Evolutionary conservation across 2,329 filamentous ascomycete species (phyloP).

Genomic region (Nothophoma quercina): DNA sequence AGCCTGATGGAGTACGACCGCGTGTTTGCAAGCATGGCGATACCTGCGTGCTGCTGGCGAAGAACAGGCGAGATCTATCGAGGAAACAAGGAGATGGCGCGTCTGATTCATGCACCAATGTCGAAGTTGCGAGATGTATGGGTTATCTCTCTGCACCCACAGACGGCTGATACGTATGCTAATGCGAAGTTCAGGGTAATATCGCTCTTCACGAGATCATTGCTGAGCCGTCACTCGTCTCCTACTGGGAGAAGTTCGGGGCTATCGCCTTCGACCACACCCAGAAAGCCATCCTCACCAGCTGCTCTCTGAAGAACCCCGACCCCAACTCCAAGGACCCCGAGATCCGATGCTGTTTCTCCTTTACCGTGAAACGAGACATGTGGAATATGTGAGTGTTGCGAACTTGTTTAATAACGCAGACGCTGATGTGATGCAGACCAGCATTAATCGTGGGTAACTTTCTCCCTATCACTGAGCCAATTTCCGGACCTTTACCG

Average conservation of each 20-base stretch:
- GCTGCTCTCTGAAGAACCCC: slow-evolving; percentile 85
- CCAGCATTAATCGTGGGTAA: slow-evolving; percentile 96
- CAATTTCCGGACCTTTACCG: slow-evolving; percentile 31
- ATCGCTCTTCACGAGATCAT: slow-evolving; percentile 95
- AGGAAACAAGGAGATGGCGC: slow-evolving; percentile 98
- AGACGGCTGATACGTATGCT: slow-evolving; percentile 6
- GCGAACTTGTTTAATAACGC: too few relatives aligned
- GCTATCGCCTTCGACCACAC: slow-evolving; percentile 94
- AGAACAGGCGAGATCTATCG: slow-evolving; percentile 96
- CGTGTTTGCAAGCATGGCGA: slow-evolving; percentile 98
- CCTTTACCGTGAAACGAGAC: slow-evolving; percentile 93
- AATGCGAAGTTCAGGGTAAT: slow-evolving; percentile 73
- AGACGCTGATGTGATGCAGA: slow-evolving; percentile 53
- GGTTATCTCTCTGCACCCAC: slow-evolving; percentile 23
- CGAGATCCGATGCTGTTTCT: slow-evolving; percentile 93
- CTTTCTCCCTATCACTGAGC: slow-evolving; percentile 83
- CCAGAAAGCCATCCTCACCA: slow-evolving; percentile 94
- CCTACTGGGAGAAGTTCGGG: slow-evolving; percentile 99
- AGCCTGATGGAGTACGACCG: slow-evolving; percentile 98
- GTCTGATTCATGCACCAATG: slow-evolving; percentile 91
- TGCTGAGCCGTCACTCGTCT: slow-evolving; percentile 91
- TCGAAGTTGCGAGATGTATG: slow-evolving; percentile 89
- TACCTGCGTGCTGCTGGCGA: slow-evolving; percentile 96
- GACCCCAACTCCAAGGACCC: slow-evolving; percentile 68
- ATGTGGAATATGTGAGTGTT: slow-evolving; percentile 89